Percentiles rank a stretch among this genome's conserved stretches.
Conservation (phyloP, 179 eudicot species). For the Drosera spatulata region DNA sequence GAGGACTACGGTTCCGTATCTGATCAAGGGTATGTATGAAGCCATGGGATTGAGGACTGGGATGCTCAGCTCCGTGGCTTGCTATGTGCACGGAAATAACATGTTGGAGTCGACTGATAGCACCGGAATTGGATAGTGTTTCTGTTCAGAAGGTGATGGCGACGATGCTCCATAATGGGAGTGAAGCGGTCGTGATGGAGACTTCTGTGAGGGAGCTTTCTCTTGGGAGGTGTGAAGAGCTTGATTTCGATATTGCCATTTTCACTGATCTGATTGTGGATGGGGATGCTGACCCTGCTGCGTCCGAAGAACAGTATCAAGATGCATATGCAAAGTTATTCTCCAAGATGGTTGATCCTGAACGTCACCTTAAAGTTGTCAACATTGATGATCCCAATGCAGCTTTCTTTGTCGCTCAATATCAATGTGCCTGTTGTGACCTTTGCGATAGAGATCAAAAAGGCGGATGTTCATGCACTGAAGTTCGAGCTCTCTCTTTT, state of each 20-base stretch:
- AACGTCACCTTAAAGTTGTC: slow-evolving; percentile 78
- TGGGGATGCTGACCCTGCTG: slow-evolving; percentile 50
- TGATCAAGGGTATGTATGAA: slow-evolving; percentile 77
- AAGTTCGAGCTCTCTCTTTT: slow-evolving; percentile 83
- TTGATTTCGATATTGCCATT: slow-evolving; percentile 93
- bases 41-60: slow-evolving; percentile 98
- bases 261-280: slow-evolving; percentile 52
- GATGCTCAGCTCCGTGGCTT: slow-evolving; percentile 71
- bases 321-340: slow-evolving; percentile 60
- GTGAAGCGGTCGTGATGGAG: slow-evolving; percentile 94
- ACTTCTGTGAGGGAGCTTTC: slow-evolving; percentile 60
- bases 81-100: slow-evolving; percentile 80
- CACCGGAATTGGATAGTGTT: slow-evolving; percentile 47
- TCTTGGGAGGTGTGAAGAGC: slow-evolving; percentile 63
- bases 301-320: slow-evolving; percentile 63
- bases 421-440: slow-evolving; percentile 85
- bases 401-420: slow-evolving; percentile 46
- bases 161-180: slow-evolving; percentile 86
- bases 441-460: slow-evolving; percentile 78
- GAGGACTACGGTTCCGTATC: slow-evolving; percentile 59
- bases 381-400: slow-evolving; percentile 89
- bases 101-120: slow-evolving; percentile 47
- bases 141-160: slow-evolving; percentile 88
- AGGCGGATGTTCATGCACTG: slow-evolving; percentile 76
- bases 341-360: slow-evolving; percentile 86